Evolutionary conservation across 1,284 basidiomycete genomes (phyloP).

Genomic region (Amylostereum chailletii): DNA sequence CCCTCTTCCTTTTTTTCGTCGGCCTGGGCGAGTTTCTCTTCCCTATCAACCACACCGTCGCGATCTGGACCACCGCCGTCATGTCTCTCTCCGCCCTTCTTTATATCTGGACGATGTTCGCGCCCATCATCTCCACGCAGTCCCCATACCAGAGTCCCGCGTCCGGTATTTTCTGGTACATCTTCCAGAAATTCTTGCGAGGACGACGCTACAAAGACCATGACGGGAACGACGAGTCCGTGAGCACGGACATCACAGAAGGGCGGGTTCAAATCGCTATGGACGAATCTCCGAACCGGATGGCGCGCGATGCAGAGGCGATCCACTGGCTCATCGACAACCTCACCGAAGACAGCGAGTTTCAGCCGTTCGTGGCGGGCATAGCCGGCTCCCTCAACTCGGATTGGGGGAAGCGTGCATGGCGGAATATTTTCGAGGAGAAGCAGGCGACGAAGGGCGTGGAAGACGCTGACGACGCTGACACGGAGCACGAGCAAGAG

Average conservation of each 20-base stretch:
- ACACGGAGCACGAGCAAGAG: not conserved
- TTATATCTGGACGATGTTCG: constrained; percentile 5
- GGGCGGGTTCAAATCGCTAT: constrained; percentile 10
- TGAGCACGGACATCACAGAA: constrained; percentile 8
- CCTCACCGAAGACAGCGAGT: constrained; percentile 11
- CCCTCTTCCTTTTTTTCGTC: constrained; percentile 9
- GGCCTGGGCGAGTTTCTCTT: constrained; percentile 6
- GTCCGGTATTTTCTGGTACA: constrained; percentile 10
- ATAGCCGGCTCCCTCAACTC: constrained; percentile 9
- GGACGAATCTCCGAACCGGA: constrained; percentile 4
- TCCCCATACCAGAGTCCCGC: constrained; percentile 9
- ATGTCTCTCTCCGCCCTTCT: not conserved
- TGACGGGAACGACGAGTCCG: not conserved
- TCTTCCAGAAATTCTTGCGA: not conserved
- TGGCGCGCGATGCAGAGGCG: constrained; percentile 6
- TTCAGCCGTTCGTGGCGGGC: constrained; percentile 7
- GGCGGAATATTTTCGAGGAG: not conserved
- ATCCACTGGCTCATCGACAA: constrained; percentile 8
- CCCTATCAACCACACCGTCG: constrained; percentile 2
- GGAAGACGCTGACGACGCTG: not conserved
- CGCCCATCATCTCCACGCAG: constrained; percentile 5
- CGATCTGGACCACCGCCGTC: not conserved
- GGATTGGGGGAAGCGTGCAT: constrained; percentile 7
- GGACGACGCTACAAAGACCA: not conserved
- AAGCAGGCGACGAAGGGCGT: not conserved